Percentiles rank a stretch among this genome's conserved stretches.
Evolutionary conservation across 1,284 basidiomycete species (phyloP).

Genomic region (Apiotrichum montevideense): DNA sequence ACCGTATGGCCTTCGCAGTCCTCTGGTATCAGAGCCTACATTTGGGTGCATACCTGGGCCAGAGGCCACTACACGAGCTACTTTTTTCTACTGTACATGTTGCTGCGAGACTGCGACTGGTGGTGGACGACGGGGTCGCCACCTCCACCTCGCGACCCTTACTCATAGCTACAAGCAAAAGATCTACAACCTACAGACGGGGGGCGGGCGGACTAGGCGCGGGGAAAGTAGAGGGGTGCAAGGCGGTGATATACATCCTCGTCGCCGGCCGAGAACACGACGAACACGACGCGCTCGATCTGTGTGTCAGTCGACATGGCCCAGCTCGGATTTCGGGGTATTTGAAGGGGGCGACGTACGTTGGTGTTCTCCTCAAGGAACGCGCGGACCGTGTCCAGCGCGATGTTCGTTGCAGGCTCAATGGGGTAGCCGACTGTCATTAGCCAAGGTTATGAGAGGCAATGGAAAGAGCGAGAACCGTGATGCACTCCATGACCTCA

Average conservation of each 20-base stretch:
- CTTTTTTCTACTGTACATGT: no score
- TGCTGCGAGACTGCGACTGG: no score
- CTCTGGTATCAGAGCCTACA: no score
- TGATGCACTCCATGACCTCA: no score
- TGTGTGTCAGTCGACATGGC: slow-evolving; percentile 6
- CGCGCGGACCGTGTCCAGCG: slow-evolving; percentile 33
- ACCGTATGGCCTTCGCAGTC: no score
- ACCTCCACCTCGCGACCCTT: no score
- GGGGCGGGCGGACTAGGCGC: neutral
- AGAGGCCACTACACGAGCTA: no score
- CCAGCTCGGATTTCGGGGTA: neutral
- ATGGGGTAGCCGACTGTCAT: slow-evolving; percentile 44
- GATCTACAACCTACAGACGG: no score
- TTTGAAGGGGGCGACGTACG: slow-evolving; percentile 14
- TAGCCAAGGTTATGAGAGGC: neutral
- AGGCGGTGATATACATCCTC: slow-evolving; percentile 33
- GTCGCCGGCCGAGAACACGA: slow-evolving; percentile 39
- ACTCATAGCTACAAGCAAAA: no score
- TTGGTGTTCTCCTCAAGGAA: slow-evolving; percentile 29
- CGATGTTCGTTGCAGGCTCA: slow-evolving; percentile 39
- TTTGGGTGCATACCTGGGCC: no score
- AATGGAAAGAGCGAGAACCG: no score
- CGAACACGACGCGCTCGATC: slow-evolving; percentile 41
- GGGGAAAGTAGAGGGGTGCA: slow-evolving; percentile 2
- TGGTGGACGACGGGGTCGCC: no score